Evolutionary conservation across 768 basidiomycete species (phyloP), one percentile per base, ranked within the genome.

Genomic region (Pleurotus eryngii): DNA sequence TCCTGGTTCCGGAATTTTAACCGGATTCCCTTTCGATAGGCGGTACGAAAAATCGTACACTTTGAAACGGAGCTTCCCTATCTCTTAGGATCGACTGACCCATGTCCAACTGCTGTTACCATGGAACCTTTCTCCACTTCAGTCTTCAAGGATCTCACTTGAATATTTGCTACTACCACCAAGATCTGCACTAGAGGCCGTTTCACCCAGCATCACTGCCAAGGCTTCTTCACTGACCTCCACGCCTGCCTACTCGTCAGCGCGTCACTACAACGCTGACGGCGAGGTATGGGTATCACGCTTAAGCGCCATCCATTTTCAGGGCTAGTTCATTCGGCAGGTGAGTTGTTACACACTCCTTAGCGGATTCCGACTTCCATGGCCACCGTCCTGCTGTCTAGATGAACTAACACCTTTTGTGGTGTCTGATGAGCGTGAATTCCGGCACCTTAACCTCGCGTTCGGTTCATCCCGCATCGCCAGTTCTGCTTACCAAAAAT

Each of bases 271-370:
- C 71, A 82, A 84, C 82, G 75, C 81, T 79, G 80, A 85, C 81
- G 84, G 86, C 76, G 84, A 85, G 83, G 86, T 88, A 83, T 88
- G 84, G 87, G 87, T 86, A 83, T 81, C 81, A 86, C 82, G 80
- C 85, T 87, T 86, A 81, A 89, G 86, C 85, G 85, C 87, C 86
- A 88, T 88, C 87, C 85, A 87, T 88, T 88, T 88, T 88, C 83
- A 87, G 85, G 86, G 86, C 86, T 86, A 87, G 86, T 87, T 87
- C 82, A 85, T 89, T 89, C 85, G 83, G 86, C 86, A 87, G 86
- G 85, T 24, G 24, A 24, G 24, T 24, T 24, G 24, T 24, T 24
- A 24, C 24, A 24, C 24, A 24, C 24, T 88, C 84, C 85, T 86
- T 86, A 86, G 85, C 83, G 83, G 86, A 74, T 87, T 86, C 82